phyloP scores from a whole-genome alignment of 805 yeast genomes.

The Clavispora asparagi region DNA sequence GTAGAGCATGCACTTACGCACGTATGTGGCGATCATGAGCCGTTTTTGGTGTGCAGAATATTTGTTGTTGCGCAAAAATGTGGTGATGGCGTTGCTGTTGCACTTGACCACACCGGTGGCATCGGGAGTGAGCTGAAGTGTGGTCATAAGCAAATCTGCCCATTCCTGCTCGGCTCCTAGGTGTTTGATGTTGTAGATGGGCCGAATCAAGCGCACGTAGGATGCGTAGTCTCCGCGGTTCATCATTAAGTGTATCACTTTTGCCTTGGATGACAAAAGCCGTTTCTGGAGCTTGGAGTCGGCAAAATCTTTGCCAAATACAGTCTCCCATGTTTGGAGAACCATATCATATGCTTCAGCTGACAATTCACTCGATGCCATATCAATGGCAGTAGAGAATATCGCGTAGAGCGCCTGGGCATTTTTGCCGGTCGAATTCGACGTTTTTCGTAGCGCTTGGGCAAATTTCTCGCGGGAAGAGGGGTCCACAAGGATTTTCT shows the following conservation, averaged over 20 bases:
- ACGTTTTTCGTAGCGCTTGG: background rate
- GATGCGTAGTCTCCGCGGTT: slow-evolving; percentile 20
- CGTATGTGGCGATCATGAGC: slow-evolving; percentile 11
- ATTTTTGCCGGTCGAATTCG: background rate
- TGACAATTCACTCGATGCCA: slow-evolving; percentile 16
- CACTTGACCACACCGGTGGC: slow-evolving; percentile 4
- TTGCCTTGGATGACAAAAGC: slow-evolving; percentile 16
- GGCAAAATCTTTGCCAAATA: slow-evolving; percentile 9
- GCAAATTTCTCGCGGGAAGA: background rate
- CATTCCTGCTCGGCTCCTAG: slow-evolving; percentile 7
- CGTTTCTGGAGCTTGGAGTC: slow-evolving; percentile 11
- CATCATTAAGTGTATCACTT: slow-evolving; percentile 22
- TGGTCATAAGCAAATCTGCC: slow-evolving; percentile 21
- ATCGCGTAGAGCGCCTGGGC: background rate
- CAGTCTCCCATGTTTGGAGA: slow-evolving; percentile 21
- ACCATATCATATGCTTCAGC: slow-evolving; percentile 14
- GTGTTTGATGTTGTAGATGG: slow-evolving; percentile 9
- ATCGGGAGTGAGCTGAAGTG: slow-evolving; percentile 17
- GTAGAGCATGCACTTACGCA: slow-evolving; percentile 17
- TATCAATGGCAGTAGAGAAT: slow-evolving; percentile 19
- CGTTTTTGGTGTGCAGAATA: slow-evolving; percentile 15
- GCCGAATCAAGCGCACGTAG: slow-evolving; percentile 16
- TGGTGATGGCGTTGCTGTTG: slow-evolving; percentile 9
- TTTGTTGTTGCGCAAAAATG: slow-evolving; percentile 12
- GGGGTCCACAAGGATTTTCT: background rate